Evolutionary conservation across 208 protist genomes (phyloP).

Genomic region (Wallacemonas sp.): DNA sequence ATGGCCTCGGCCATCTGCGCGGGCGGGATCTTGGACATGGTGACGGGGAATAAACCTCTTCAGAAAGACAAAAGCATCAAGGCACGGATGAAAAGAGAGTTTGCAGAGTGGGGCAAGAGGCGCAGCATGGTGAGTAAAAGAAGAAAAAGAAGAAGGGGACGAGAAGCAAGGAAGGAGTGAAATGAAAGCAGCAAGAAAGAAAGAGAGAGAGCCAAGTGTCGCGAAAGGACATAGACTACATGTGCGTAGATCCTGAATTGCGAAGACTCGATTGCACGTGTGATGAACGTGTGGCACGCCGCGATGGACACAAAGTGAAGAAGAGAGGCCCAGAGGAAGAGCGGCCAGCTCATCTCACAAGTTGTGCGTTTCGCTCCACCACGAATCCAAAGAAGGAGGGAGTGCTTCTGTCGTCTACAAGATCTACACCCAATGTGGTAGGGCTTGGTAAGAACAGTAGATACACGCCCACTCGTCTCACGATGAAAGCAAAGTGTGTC

Average conservation of each 20-base stretch:
- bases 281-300: too few species aligned
- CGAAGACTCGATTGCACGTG: not conserved
- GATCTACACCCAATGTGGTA: too few species aligned
- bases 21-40: conserved; percentile 77
- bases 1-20: conserved; percentile 61
- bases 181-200: conserved; percentile 6
- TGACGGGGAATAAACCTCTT: conserved; percentile 16
- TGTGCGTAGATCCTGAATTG: not conserved
- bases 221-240: not conserved
- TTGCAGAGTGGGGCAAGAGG: too few species aligned
- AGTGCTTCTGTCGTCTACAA: too few species aligned
- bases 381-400: too few species aligned
- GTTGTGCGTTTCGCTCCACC: too few species aligned
- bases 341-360: too few species aligned
- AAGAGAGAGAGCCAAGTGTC: conserved; percentile 3
- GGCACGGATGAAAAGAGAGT: conserved; percentile 6
- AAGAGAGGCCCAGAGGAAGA: too few species aligned
- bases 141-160: not conserved
- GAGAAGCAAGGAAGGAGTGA: not conserved
- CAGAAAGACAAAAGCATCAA: conserved; percentile 4
- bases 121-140: conserved; percentile 1
- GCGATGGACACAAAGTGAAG: too few species aligned
- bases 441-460: too few species aligned
- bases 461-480: not conserved
- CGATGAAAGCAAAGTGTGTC: not conserved